A percentile compares a stretch with the other conserved stretches of the same genome.
Evolutionary conservation across 306 rosid species (phyloP).

Genomic region (Citrullus amarus): DNA sequence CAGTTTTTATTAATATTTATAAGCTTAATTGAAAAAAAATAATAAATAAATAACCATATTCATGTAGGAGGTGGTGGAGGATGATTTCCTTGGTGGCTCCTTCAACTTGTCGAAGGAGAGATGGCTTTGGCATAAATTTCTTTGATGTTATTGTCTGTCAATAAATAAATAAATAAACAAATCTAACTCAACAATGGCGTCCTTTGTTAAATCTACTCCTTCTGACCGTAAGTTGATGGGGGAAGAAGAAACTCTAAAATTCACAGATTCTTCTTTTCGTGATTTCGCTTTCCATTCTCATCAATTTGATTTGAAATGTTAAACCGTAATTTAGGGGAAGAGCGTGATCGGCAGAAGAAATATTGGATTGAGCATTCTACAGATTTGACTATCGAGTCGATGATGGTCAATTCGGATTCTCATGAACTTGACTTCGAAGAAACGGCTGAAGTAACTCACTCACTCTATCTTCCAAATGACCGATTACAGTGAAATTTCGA

Average conservation of each 20-base stretch:
- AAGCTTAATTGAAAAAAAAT: too few relatives aligned
- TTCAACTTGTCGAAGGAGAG: too few relatives aligned
- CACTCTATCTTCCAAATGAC: background rate
- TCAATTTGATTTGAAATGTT: background rate
- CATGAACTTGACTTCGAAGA: slow-evolving; percentile 71
- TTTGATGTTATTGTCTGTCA: too few relatives aligned
- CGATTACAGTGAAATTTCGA: background rate
- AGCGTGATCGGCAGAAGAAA: slow-evolving; percentile 57
- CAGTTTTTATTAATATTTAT: too few relatives aligned
- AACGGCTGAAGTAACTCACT: slow-evolving; percentile 55
- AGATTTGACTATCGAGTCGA: slow-evolving; percentile 60
- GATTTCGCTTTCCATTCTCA: background rate
- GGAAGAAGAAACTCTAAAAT: background rate
- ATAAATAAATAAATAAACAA: too few relatives aligned
- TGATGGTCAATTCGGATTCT: slow-evolving; percentile 79
- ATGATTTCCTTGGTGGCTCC: too few relatives aligned
- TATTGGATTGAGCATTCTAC: slow-evolving; percentile 67
- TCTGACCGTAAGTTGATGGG: too few relatives aligned
- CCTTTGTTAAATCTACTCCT: too few relatives aligned
- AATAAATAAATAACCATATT: too few relatives aligned
- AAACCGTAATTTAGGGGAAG: slow-evolving; percentile 17
- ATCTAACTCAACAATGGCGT: too few relatives aligned
- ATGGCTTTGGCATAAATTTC: too few relatives aligned
- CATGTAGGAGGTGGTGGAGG: too few relatives aligned
- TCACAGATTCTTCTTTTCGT: background rate